Evolutionary conservation across 2,329 filamentous ascomycete species (phyloP).

Genomic region (Trichoderma harzianum): DNA sequence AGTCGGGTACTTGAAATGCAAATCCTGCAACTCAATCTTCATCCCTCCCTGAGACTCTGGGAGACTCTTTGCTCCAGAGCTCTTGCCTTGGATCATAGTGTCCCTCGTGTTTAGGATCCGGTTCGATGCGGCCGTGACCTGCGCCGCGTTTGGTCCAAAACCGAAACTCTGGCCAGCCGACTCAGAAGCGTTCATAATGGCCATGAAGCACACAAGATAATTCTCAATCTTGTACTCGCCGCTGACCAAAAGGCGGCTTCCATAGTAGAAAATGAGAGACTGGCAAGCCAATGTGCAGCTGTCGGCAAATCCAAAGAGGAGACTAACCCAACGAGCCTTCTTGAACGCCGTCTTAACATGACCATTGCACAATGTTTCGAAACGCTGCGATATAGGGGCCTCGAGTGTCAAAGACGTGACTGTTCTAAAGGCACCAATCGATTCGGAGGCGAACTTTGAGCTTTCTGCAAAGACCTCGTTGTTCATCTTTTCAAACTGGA

Average conservation of each 20-base stretch:
- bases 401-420: constrained; percentile 70
- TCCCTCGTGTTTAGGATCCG: constrained; percentile 54
- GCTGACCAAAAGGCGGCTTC: constrained; percentile 53
- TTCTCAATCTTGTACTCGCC: constrained; percentile 45
- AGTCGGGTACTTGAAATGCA: constrained; percentile 60
- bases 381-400: constrained; percentile 59
- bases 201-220: constrained; percentile 61
- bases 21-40: constrained; percentile 53
- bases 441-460: constrained; percentile 71
- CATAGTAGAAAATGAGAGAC: constrained; percentile 66
- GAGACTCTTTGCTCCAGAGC: constrained; percentile 35
- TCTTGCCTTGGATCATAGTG: constrained; percentile 36
- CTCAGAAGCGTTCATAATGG: constrained; percentile 65
- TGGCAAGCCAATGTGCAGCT: constrained; percentile 61
- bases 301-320: constrained; percentile 68
- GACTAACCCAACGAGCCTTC: constrained; percentile 58
- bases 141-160: constrained; percentile 62
- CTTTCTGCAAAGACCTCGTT: constrained; percentile 66
- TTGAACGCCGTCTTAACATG: constrained; percentile 60
- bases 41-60: constrained; percentile 48
- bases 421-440: constrained; percentile 70
- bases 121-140: constrained; percentile 57
- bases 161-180: constrained; percentile 64
- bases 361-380: constrained; percentile 53
- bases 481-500: constrained; percentile 68